Conservation (phyloP, 2,329 filamentous ascomycete genomes). For the Colletotrichum incanum region DNA sequence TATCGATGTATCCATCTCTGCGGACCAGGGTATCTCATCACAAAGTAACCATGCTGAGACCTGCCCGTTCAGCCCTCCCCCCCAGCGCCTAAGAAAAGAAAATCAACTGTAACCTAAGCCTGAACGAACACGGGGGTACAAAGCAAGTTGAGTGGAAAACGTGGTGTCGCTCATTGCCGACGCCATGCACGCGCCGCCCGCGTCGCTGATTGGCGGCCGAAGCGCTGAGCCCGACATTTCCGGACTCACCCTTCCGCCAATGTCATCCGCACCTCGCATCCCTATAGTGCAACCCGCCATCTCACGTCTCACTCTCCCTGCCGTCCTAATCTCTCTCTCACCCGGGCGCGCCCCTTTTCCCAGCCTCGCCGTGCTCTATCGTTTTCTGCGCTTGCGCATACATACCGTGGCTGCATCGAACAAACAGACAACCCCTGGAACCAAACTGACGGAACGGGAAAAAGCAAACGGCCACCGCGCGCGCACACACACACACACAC, state of each 20-base stretch:
- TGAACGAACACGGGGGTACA: background rate
- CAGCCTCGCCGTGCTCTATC: slow-evolving; percentile 31
- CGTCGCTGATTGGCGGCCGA: slow-evolving; percentile 31
- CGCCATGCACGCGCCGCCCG: slow-evolving; percentile 14
- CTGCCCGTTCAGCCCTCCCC: background rate
- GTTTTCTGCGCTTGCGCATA: background rate
- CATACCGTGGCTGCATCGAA: background rate
- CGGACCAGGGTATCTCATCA: background rate
- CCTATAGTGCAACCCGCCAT: background rate
- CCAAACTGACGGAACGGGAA: background rate
- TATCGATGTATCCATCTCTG: background rate
- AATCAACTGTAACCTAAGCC: background rate
- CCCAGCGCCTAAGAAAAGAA: background rate
- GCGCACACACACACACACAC: no score
- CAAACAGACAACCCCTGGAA: background rate
- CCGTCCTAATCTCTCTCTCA: background rate
- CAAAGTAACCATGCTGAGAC: background rate
- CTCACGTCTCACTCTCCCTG: background rate
- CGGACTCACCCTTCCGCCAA: background rate
- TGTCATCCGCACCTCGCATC: slow-evolving; percentile 6
- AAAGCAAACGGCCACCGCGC: slow-evolving; percentile 25
- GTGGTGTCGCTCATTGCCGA: slow-evolving; percentile 24
- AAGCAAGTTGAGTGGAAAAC: slow-evolving; percentile 10
- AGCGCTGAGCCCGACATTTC: slow-evolving; percentile 21
- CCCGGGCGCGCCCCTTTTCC: background rate